phyloP scores from a whole-genome alignment of 2,329 filamentous ascomycete genomes.

The Aspergillus fumigatiaffinis region DNA sequence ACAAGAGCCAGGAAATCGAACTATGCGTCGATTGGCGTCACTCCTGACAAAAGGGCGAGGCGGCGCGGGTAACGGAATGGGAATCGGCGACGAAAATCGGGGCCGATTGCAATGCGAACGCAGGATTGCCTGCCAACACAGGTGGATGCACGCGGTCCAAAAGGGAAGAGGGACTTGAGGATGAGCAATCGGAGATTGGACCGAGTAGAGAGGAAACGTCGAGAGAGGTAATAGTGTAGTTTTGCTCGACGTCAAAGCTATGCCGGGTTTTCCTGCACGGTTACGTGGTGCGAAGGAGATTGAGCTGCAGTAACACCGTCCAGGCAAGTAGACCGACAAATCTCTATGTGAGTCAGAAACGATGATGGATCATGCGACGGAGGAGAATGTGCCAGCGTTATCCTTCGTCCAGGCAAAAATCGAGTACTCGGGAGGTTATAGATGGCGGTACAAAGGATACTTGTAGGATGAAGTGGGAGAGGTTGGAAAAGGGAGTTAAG shows the following conservation, averaged over 20 bases:
- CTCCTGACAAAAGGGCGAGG: conserved; percentile 11
- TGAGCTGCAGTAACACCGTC: conserved; percentile 23
- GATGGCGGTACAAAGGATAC: conserved; percentile 1
- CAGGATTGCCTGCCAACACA: conserved; percentile 33
- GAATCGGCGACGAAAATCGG: conserved; percentile 25
- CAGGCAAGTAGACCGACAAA: conserved; percentile 3
- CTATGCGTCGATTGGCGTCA: conserved; percentile 11
- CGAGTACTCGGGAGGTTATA: conserved; percentile 5
- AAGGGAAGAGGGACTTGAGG: conserved; percentile 22
- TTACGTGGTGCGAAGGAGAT: conserved; percentile 32
- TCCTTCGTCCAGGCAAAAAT: conserved; percentile 9
- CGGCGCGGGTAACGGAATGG: conserved; percentile 12
- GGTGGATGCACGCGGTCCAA: conserved; percentile 34
- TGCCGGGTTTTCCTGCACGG: conserved; percentile 28
- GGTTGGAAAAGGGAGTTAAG: background rate
- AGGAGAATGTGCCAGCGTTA: conserved; percentile 13
- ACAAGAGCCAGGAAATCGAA: background rate
- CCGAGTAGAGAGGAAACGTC: conserved; percentile 17
- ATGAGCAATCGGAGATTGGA: conserved; percentile 28
- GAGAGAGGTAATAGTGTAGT: conserved; percentile 24
- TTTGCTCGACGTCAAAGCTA: conserved; percentile 24
- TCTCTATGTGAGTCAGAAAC: conserved; percentile 17
- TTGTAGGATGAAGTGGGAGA: background rate
- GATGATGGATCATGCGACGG: conserved; percentile 26
- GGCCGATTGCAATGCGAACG: conserved; percentile 20